These are phyloP conservation scores for Exophiala alcalophila DNA, from an alignment of 2,329 filamentous ascomycete genomes.

Conservation along the genomic window DNA sequence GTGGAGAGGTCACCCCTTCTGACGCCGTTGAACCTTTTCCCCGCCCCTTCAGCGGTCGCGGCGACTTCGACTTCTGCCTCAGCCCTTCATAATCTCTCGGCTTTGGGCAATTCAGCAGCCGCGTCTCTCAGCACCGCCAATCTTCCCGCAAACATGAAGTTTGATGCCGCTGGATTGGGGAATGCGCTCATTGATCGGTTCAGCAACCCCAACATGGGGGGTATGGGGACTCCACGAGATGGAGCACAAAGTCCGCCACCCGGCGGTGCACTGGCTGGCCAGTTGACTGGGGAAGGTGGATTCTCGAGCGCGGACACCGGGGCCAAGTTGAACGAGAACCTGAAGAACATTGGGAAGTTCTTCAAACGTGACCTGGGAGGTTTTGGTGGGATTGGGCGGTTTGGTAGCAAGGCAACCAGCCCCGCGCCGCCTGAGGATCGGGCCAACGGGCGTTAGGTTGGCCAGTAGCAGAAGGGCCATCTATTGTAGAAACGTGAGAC, in stretches of 20 bases:
- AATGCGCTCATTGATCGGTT: constrained; percentile 67
- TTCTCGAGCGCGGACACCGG: constrained; percentile 49
- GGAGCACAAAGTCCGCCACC: constrained; percentile 33
- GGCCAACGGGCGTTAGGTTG: constrained; percentile 13
- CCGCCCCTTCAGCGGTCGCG: constrained; percentile 40
- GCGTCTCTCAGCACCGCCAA: constrained; percentile 45
- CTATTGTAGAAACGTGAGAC: too few relatives aligned
- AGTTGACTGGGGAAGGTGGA: constrained; percentile 30
- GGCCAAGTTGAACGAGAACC: constrained; percentile 81
- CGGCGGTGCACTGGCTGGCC: constrained; percentile 29
- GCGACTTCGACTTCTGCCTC: constrained; percentile 38
- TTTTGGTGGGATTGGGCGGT: constrained; percentile 66
- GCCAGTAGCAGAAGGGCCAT: too few relatives aligned
- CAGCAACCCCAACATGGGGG: constrained; percentile 77
- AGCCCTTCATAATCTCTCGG: constrained; percentile 45
- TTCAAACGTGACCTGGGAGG: constrained; percentile 83
- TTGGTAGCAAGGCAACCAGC: constrained; percentile 31
- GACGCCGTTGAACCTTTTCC: constrained; percentile 55
- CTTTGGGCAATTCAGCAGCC: constrained; percentile 44
- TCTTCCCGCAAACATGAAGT: constrained; percentile 53
- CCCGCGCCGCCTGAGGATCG: constrained; percentile 28
- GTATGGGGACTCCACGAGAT: constrained; percentile 64
- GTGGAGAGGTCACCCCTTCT: constrained; percentile 68
- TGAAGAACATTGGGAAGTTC: constrained; percentile 95
- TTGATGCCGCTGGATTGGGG: constrained; percentile 78